Evolutionary conservation across 2,329 filamentous ascomycete genomes (phyloP), one percentile per base, ranked within the genome.

Genomic region (Phoma sp.): DNA sequence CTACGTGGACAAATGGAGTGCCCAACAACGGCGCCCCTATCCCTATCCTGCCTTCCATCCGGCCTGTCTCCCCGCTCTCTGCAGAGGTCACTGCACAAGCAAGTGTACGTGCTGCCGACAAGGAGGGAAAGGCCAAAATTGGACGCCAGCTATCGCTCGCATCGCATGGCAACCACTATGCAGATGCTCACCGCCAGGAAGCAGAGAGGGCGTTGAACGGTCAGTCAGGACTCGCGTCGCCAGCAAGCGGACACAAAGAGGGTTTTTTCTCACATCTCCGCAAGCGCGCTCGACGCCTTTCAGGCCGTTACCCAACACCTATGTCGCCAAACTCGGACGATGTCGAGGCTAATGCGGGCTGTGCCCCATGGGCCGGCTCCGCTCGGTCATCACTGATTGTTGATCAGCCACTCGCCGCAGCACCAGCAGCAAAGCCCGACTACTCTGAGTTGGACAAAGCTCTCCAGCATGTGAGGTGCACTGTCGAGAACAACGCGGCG

Each of bases 181-280:
- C 92, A 23, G 93, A 97, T 68, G 80, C 91, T 61, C 92, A 96
- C 73, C 85, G 93, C 49, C 91, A 93, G 77, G 92, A 98, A 75
- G 92, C 93, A 12, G 93, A 98, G 75, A 85, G 91, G 59, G 92
- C 92, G 30, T 82, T 98, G 38, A 97, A 92, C 71, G 95, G 93
- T 47, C 87, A 89, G 66, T 84, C 83, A 28, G 90, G 88, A 18
- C 80, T 93, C 20, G 87, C 84, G 14, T 95, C 92, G 5, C 91
- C 92, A 4, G 87, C 88, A 0, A 88, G 84, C 66, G 90, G 85
- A 15, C 90, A 92, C 51, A 96, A 96, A 71, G 95, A 99, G 75
- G 92, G 95, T 75, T 99, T 99, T 81, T 99, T 99, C 78, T 98
- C 95, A 0, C 95, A 99, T 73, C 83, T 99, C 7, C 86, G 95